phyloP scores from a whole-genome alignment of 768 basidiomycete species.

The Udeniomyces megalosporus region DNA sequence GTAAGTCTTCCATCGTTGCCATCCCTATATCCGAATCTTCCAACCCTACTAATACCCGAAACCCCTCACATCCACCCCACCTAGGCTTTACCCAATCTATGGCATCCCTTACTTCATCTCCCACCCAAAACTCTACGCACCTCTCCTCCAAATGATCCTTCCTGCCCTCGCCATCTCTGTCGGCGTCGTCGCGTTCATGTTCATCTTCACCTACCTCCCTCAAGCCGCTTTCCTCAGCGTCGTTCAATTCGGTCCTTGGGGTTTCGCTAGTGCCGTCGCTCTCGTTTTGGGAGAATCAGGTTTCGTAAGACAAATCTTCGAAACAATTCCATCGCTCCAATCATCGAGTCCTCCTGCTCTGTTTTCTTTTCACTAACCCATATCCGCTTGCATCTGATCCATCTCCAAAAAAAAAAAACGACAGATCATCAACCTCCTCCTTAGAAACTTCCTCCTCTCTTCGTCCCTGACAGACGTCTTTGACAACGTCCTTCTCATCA shows the following conservation, averaged over 20 bases:
- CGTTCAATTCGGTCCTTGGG: constrained; percentile 12
- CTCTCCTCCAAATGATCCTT: constrained; percentile 4
- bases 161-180: constrained; percentile 5
- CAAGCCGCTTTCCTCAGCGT: constrained; percentile 7
- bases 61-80: not conserved
- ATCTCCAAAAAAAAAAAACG: too few relatives aligned
- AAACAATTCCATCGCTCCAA: not conserved
- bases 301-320: not conserved
- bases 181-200: not conserved
- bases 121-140: not conserved
- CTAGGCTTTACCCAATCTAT: constrained; percentile 8
- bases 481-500: constrained; percentile 7
- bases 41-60: too few relatives aligned
- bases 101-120: constrained; percentile 5
- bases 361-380: not conserved
- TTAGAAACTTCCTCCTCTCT: constrained; percentile 4
- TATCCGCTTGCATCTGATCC: too few relatives aligned
- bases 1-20: too few relatives aligned
- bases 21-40: too few relatives aligned
- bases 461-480: constrained; percentile 7
- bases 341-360: not conserved
- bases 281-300: constrained; percentile 3
- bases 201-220: constrained; percentile 3
- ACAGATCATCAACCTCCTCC: constrained; percentile 12
- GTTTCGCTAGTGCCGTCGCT: constrained; percentile 6